These are phyloP conservation scores for Parastagonospora avenae DNA, from an alignment of 2,329 filamentous ascomycete genomes.

Conservation along the genomic window DNA sequence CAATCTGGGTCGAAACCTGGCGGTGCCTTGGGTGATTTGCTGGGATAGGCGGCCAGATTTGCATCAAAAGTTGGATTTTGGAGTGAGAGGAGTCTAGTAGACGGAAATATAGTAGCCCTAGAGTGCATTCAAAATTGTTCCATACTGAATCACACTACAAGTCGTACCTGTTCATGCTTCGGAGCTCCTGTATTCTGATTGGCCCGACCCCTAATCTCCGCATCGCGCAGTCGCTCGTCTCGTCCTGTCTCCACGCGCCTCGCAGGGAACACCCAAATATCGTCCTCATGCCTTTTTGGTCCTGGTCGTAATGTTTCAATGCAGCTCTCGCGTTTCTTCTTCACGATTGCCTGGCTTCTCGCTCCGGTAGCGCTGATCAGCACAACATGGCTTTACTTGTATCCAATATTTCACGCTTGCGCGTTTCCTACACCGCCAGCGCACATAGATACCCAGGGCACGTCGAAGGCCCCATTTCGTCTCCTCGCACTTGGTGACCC, in stretches of 20 bases:
- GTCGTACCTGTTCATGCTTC: neutral
- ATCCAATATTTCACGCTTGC: constrained; percentile 79
- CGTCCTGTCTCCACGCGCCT: constrained; percentile 8
- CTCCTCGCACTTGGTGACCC: constrained; percentile 89
- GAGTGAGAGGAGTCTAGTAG: no score
- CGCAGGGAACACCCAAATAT: neutral
- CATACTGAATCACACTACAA: no score
- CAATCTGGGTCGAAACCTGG: constrained; percentile 42
- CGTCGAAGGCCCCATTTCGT: constrained; percentile 71
- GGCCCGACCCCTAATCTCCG: constrained; percentile 8
- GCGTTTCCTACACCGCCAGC: constrained; percentile 66
- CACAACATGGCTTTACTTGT: constrained; percentile 83
- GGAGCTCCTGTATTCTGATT: constrained; percentile 1
- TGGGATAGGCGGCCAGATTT: constrained; percentile 29
- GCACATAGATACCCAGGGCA: neutral
- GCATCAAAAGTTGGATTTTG: constrained; percentile 1
- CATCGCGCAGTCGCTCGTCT: constrained; percentile 5
- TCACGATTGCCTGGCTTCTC: constrained; percentile 55
- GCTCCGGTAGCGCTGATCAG: constrained; percentile 71
- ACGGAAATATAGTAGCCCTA: neutral
- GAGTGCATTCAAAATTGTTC: neutral
- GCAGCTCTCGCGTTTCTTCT: constrained; percentile 55
- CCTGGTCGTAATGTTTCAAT: constrained; percentile 50
- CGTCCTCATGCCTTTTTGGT: constrained; percentile 7
- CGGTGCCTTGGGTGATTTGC: constrained; percentile 43